These are phyloP conservation scores for Odontarrhena argentea DNA, from an alignment of 345 rosid genomes.

Conservation along the genomic window DNA sequence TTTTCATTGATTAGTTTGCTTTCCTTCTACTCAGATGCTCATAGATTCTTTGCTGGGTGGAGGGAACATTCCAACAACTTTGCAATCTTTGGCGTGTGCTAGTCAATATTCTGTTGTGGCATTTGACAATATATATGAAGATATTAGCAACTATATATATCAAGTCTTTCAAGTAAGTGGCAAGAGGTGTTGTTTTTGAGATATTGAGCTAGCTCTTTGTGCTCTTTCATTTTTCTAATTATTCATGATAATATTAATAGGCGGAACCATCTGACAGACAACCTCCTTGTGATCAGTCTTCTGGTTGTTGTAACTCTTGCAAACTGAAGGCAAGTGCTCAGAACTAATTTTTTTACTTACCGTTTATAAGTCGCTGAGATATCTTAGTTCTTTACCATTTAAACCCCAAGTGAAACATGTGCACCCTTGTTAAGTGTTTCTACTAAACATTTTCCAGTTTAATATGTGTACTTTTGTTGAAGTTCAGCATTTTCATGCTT, in stretches of 20 bases:
- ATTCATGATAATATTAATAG: constrained; percentile 46
- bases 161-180: constrained; percentile 61
- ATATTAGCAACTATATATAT: constrained; percentile 55
- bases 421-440: constrained; percentile 20
- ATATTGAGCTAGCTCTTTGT: constrained; percentile 11
- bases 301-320: constrained; percentile 53
- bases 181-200: constrained; percentile 37
- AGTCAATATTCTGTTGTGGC: constrained; percentile 63
- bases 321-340: constrained; percentile 65
- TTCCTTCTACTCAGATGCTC: constrained; percentile 58
- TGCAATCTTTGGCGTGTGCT: constrained; percentile 90
- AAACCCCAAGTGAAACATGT: constrained; percentile 18
- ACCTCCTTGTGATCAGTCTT: constrained; percentile 45
- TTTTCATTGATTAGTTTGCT: constrained; percentile 25
- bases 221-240: constrained; percentile 26
- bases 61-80: constrained; percentile 65
- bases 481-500: constrained; percentile 29
- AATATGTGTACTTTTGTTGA: constrained; percentile 18
- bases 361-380: constrained; percentile 22
- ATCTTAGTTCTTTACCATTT: constrained; percentile 19
- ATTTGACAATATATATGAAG: constrained; percentile 58
- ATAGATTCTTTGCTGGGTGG: constrained; percentile 60
- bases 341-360: constrained; percentile 21
- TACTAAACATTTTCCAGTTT: constrained; percentile 21
- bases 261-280: constrained; percentile 46